phyloP scores from a whole-genome alignment of 139 green algal genomes.

The Chlorella sp. region DNA sequence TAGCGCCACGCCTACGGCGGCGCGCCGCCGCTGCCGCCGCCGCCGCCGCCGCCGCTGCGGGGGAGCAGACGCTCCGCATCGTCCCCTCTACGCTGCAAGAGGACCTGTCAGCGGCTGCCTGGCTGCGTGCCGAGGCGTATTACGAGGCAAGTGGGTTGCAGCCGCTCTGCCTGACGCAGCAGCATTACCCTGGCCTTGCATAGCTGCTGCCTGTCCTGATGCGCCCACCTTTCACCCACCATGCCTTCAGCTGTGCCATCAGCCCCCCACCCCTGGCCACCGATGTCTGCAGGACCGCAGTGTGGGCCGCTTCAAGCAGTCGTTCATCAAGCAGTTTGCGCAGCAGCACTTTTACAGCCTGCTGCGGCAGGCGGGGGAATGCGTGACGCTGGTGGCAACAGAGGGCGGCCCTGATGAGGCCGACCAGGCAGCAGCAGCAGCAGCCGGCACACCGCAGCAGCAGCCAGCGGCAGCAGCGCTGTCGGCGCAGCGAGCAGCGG shows the following conservation, averaged over 20 bases:
- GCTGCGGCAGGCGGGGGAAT: conserved; percentile 5
- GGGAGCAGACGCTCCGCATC: neutral
- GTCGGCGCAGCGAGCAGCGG: neutral
- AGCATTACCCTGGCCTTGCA: no score
- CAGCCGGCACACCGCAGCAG: no score
- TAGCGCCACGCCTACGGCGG: no score
- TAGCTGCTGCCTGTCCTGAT: no score
- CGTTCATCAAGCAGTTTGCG: conserved; percentile 36
- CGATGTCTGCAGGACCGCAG: conserved; percentile 21
- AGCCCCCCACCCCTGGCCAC: no score
- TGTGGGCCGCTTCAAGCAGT: conserved; percentile 30
- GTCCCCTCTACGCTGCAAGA: neutral
- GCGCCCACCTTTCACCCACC: no score
- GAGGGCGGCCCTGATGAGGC: no score
- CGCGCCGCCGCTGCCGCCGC: neutral
- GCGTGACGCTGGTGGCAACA: no score
- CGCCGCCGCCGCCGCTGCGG: neutral
- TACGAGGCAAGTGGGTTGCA: neutral
- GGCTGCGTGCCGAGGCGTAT: conserved; percentile 16
- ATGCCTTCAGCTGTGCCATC: no score
- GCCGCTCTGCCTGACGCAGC: neutral
- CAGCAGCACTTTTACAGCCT: conserved; percentile 20
- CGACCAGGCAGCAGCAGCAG: no score
- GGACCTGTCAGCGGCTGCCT: neutral
- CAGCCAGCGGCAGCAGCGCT: neutral